These are phyloP conservation scores for Neostapfia colusana DNA, from an alignment of 176 grass and related monocot species.

Conservation along the genomic window DNA sequence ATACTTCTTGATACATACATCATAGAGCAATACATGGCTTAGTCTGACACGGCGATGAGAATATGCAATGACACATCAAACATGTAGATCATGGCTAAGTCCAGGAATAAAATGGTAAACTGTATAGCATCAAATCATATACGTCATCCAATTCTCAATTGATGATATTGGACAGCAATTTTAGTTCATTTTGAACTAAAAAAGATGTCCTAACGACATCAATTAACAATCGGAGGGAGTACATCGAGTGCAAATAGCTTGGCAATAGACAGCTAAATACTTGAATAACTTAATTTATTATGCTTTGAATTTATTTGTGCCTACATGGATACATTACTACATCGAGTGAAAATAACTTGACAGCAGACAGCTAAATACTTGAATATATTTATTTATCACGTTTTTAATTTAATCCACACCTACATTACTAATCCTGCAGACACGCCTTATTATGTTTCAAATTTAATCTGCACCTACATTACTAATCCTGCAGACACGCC, in stretches of 20 bases:
- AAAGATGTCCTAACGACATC: too few relatives aligned
- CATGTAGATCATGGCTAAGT: not conserved
- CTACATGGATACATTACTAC: not conserved
- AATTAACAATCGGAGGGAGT: too few relatives aligned
- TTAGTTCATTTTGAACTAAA: too few relatives aligned
- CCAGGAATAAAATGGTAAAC: not conserved
- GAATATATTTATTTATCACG: too few relatives aligned
- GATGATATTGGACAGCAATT: not conserved
- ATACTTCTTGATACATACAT: not conserved
- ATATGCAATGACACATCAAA: not conserved
- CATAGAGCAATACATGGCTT: not conserved
- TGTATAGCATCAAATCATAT: not conserved
- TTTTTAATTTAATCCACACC: too few relatives aligned
- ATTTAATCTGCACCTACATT: not conserved
- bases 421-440: too few relatives aligned
- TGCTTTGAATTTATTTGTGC: not conserved
- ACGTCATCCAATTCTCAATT: not conserved
- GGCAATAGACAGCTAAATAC: not conserved
- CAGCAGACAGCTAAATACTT: too few relatives aligned
- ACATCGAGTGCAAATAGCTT: not conserved
- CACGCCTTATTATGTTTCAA: not conserved
- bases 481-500: not conserved
- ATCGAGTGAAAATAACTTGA: too few relatives aligned
- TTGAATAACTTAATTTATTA: not conserved
- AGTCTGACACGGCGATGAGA: not conserved